Evolutionary conservation across 1,284 basidiomycete species (phyloP).

Genomic region (Pseudozyma sp.): DNA sequence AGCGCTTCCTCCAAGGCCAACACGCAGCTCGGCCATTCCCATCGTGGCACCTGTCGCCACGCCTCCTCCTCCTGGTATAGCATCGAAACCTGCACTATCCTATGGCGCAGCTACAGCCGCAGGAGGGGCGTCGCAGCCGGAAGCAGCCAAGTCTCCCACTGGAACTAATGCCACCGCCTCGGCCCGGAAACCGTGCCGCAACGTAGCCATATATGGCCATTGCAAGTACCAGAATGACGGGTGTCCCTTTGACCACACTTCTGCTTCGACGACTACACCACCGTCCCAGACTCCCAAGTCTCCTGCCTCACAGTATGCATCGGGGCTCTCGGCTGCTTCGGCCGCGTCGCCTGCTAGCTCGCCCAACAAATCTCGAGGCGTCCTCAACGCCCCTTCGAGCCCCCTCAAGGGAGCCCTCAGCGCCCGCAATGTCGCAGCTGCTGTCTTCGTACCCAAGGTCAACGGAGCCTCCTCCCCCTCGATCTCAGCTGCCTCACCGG

Average conservation of each 20-base stretch:
- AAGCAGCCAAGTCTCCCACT: slow-evolving; percentile 35
- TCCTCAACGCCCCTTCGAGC: slow-evolving; percentile 25
- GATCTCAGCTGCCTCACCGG: slow-evolving; percentile 18
- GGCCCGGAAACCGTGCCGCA: slow-evolving; percentile 45
- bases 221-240: slow-evolving; percentile 53
- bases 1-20: slow-evolving; percentile 33
- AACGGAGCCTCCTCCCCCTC: slow-evolving; percentile 39
- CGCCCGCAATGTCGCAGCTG: slow-evolving; percentile 56
- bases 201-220: slow-evolving; percentile 50
- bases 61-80: slow-evolving; percentile 15
- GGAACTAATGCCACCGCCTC: slow-evolving; percentile 18
- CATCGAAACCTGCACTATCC: slow-evolving; percentile 12
- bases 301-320: slow-evolving; percentile 22
- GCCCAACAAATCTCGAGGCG: slow-evolving; percentile 25
- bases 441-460: slow-evolving; percentile 62
- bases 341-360: slow-evolving; percentile 20
- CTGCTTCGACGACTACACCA: slow-evolving; percentile 6
- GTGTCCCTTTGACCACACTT: slow-evolving; percentile 43
- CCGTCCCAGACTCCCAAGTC: slow-evolving; percentile 21
- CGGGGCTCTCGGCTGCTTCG: slow-evolving; percentile 22
- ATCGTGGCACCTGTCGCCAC: slow-evolving; percentile 48
- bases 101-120: slow-evolving; percentile 31
- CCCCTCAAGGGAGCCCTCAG: slow-evolving; percentile 52
- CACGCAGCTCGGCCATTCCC: slow-evolving; percentile 53
- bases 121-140: slow-evolving; percentile 11